phyloP scores from a whole-genome alignment of 192 early-diverging fungal genomes.

The Linnemannia schmuckeri region DNA sequence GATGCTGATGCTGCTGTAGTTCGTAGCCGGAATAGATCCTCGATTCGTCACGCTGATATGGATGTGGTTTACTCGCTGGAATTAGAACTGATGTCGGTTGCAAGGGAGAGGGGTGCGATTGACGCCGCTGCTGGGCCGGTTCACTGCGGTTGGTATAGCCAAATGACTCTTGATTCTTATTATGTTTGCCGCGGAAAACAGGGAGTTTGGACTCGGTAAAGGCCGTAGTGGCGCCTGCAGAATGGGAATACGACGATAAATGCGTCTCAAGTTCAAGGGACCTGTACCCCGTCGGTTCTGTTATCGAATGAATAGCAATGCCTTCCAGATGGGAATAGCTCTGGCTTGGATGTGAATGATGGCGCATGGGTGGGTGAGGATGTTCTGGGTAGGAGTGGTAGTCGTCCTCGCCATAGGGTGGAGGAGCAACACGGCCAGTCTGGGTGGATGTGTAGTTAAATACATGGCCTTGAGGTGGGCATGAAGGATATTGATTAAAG shows the following conservation, averaged over 20 bases:
- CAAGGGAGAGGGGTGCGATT: neutral
- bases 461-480: neutral
- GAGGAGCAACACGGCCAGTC: neutral
- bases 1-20: constrained; percentile 7
- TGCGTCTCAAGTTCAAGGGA: neutral
- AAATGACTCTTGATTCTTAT: constrained; percentile 21
- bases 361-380: neutral
- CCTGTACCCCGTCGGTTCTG: neutral
- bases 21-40: constrained; percentile 1
- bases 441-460: neutral
- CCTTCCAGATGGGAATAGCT: neutral
- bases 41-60: constrained; percentile 15
- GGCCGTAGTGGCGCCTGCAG: neutral
- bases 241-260: constrained; percentile 5
- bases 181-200: constrained; percentile 19
- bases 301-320: neutral
- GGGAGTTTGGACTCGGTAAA: constrained; percentile 1
- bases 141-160: neutral
- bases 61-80: constrained; percentile 4
- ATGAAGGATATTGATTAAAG: neutral
- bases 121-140: neutral
- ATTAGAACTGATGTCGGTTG: neutral
- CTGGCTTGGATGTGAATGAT: neutral
- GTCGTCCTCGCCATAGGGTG: neutral
- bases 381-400: neutral